phyloP scores from a whole-genome alignment of 116 monocot species.

The Iris pallida region DNA sequence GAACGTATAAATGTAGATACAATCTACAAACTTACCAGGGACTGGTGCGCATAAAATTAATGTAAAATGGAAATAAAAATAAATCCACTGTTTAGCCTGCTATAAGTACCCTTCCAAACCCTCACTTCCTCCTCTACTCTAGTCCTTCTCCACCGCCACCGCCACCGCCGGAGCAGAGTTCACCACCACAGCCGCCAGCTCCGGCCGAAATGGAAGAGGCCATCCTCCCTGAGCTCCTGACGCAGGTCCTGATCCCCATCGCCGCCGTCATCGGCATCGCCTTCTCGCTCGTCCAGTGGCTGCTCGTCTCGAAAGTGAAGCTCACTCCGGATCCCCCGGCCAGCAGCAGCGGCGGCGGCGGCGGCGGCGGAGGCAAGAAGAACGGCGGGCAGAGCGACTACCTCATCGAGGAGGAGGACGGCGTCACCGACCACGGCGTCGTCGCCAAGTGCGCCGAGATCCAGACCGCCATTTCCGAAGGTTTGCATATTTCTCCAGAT shows the following conservation, averaged over 20 bases:
- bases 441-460: constrained; percentile 43
- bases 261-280: constrained; percentile 73
- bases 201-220: constrained; percentile 36
- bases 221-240: constrained; percentile 50
- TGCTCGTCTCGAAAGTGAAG: constrained; percentile 70
- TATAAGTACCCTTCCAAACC: background rate
- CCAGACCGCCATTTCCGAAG: constrained; percentile 46
- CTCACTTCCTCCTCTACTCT: background rate
- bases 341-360: background rate
- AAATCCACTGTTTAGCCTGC: no score
- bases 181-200: background rate
- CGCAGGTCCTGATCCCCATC: constrained; percentile 73
- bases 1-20: no score
- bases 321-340: constrained; percentile 30
- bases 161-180: no score
- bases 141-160: background rate
- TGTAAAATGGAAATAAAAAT: no score
- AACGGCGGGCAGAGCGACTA: constrained; percentile 37
- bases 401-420: constrained; percentile 50
- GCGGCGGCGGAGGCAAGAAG: constrained; percentile 14
- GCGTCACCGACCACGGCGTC: constrained; percentile 33
- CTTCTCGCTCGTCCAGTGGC: constrained; percentile 82
- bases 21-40: no score
- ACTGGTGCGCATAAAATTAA: no score
- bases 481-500: constrained; percentile 11